Percentiles rank a stretch among this genome's conserved stretches.
Evolutionary conservation across 495 filamentous ascomycete species (phyloP).

Genomic region (Aspergillus carlsbadensis): DNA sequence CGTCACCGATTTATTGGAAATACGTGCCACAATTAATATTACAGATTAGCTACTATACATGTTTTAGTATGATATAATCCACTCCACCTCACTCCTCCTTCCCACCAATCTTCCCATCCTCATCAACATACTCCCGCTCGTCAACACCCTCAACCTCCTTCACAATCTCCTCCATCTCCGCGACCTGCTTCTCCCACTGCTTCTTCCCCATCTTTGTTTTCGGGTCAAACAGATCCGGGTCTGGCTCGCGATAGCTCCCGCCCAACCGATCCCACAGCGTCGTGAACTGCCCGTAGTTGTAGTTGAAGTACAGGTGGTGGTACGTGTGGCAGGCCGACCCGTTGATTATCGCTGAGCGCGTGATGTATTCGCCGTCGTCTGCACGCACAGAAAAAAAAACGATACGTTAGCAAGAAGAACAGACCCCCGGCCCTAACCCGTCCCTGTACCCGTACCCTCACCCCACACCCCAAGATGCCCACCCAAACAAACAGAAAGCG

Average conservation of each 20-base stretch:
- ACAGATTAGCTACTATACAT: too few species aligned
- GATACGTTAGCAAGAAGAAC: too few species aligned
- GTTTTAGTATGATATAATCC: not conserved
- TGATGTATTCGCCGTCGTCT: constrained; percentile 88
- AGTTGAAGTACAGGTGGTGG: constrained; percentile 96
- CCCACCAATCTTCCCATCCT: not conserved
- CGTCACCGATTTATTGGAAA: too few species aligned
- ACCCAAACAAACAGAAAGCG: too few species aligned
- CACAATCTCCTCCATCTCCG: constrained; percentile 75
- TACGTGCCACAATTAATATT: too few species aligned
- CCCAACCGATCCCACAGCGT: constrained; percentile 91
- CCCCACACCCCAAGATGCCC: too few species aligned
- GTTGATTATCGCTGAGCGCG: constrained; percentile 79
- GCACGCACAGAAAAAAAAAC: too few species aligned
- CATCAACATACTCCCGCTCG: constrained; percentile 45
- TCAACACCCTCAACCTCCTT: constrained; percentile 78
- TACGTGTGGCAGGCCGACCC: constrained; percentile 92
- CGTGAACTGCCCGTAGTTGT: constrained; percentile 94
- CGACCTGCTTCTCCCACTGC: constrained; percentile 68
- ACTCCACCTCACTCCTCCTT: not conserved
- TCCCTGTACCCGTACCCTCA: too few species aligned
- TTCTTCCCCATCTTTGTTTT: constrained; percentile 74
- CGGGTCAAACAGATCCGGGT: constrained; percentile 64
- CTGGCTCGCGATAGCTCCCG: constrained; percentile 65
- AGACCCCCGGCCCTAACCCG: too few species aligned